Conservation (phyloP, 176 grass and related monocot species). For the Bonia amplexicaulis region DNA sequence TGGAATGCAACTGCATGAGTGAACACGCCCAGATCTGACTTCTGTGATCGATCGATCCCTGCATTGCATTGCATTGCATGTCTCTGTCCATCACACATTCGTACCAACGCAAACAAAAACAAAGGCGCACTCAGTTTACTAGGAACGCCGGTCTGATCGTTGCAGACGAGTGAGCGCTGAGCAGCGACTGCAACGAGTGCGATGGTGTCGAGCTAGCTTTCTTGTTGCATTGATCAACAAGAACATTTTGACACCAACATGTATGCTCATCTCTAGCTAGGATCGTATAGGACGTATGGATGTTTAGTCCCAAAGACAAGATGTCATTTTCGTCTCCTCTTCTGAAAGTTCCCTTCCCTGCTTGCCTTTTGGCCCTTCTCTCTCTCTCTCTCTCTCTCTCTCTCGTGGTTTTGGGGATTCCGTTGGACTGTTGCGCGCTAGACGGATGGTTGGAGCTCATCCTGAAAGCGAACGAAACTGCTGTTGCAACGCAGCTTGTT, state of each 20-base stretch:
- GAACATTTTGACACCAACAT: not conserved
- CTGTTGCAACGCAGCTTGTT: slow-evolving; percentile 30
- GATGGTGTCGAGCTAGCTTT: not conserved
- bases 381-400: not conserved
- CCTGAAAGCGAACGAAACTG: slow-evolving; percentile 35
- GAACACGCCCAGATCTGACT: not conserved
- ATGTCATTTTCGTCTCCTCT: slow-evolving; percentile 27
- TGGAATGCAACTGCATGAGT: not conserved
- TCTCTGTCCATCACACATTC: not conserved
- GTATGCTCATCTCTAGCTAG: not conserved
- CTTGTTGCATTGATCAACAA: slow-evolving; percentile 33
- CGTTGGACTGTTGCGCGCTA: slow-evolving; percentile 22
- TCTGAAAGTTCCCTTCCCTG: not conserved
- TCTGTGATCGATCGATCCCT: not conserved
- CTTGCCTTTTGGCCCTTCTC: not conserved
- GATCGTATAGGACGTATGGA: not conserved
- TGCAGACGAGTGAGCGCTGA: not conserved
- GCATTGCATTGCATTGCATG: not conserved
- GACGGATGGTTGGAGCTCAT: not conserved
- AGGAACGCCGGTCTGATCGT: not conserved
- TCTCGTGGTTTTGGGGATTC: not conserved
- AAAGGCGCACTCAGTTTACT: slow-evolving; percentile 34
- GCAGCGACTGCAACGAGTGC: not conserved
- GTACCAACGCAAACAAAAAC: not conserved
- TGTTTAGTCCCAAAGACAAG: not conserved